These are phyloP conservation scores for Crucihimalaya himalaica DNA, from an alignment of 345 rosid species.

Conservation along the genomic window DNA sequence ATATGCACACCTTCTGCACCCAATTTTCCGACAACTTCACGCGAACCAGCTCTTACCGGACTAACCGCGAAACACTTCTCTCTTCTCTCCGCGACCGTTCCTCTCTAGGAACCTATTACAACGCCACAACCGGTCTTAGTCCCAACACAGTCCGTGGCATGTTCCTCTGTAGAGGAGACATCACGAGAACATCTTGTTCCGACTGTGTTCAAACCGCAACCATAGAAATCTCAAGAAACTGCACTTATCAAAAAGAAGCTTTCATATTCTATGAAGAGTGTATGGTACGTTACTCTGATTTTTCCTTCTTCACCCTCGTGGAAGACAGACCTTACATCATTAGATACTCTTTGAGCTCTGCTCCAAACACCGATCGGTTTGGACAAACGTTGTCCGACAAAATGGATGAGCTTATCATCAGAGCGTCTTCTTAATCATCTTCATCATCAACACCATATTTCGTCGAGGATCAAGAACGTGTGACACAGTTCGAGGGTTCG, in stretches of 20 bases:
- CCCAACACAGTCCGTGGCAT: slow-evolving; percentile 14
- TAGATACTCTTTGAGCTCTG: not conserved
- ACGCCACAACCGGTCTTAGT: slow-evolving; percentile 1
- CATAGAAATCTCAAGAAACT: not conserved
- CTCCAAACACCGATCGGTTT: not conserved
- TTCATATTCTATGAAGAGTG: slow-evolving; percentile 44
- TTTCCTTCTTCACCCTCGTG: not conserved
- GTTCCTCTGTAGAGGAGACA: slow-evolving; percentile 43
- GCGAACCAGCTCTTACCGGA: not conserved
- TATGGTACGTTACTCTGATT: slow-evolving; percentile 42
- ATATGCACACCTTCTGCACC: slow-evolving; percentile 1
- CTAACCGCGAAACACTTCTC: not conserved
- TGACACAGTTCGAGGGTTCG: not conserved
- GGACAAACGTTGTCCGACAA: not conserved
- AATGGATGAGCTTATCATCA: slow-evolving; percentile 7
- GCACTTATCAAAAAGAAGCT: slow-evolving; percentile 33
- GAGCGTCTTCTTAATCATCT: not conserved
- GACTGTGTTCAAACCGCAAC: slow-evolving; percentile 35
- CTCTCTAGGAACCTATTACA: not conserved
- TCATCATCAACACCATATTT: not conserved
- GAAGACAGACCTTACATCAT: not conserved
- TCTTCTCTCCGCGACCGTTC: not conserved
- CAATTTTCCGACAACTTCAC: not conserved
- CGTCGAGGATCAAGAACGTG: slow-evolving; percentile 7
- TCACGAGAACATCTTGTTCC: slow-evolving; percentile 18